Base-by-base conservation (phyloP, 2,329 filamentous ascomycete species). In the Pyrenophora seminiperda region DNA sequence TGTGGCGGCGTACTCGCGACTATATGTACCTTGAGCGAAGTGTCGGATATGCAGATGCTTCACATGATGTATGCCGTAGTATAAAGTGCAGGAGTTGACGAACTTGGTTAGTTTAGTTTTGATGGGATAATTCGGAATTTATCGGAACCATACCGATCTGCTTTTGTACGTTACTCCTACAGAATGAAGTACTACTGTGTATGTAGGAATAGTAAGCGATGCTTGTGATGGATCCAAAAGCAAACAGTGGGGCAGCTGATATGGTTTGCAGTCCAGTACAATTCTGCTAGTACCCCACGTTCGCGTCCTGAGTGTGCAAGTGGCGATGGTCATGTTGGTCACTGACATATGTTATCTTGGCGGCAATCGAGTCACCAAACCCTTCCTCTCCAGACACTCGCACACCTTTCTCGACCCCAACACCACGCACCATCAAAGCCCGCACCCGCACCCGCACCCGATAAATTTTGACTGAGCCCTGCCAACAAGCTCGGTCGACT, bases 1-100 rank as follows among this genome's bases (percentile, higher is more conserved):
- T 63, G 91, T 97, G 22, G 84, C 85, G 47, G 94, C 92, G 46
- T 97, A 96, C 73, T 92, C 90, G 60, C 84, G 91, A 62, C 85
- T 99, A 53, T 99, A 89, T 78, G 91, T 97, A 32, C 94, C 94
- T 41, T 88, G 59, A 65, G 14, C 7, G 13, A 27, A 14, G 15
- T 4, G 5, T 13, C 34, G 29, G 3, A 13, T 22, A 19, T 29
- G 10, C 27, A 22, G 22, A 5, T 13, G 30, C 18, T 24, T 42
- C 41, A 39, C 32, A 29, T 9, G 22, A n/a, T 27, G 10, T 29
- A 41, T 41, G 27, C 46, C 53, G 14, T 39, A 31, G 30, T 31
- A 43, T 37, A 14, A 27, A 4, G 4, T 27, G 5, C 24, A 27
- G 10, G 7, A 10, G 24, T 27, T 27, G 10, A 27, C 13, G 13